A percentile compares a stretch with the other conserved stretches of the same genome.
phyloP scores from a whole-genome alignment of 805 yeast genomes.

The Monosporozyma siamensis region DNA sequence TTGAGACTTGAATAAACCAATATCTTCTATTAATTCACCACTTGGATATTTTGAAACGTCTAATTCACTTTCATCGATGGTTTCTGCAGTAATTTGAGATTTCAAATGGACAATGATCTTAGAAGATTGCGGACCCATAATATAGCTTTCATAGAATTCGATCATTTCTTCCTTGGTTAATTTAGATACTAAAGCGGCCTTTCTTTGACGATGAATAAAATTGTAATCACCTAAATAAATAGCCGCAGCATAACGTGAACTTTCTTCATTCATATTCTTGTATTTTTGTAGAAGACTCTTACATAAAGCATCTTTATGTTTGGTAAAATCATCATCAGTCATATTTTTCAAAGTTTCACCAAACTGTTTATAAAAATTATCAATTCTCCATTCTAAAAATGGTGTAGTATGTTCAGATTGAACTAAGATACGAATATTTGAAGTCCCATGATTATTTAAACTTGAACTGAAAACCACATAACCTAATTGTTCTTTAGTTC shows the following conservation, averaged over 20 bases:
- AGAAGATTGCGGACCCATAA: conserved; percentile 31
- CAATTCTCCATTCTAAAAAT: conserved; percentile 70
- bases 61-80: conserved; percentile 15
- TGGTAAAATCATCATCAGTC: conserved; percentile 54
- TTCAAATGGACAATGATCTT: conserved; percentile 54
- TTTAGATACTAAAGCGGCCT: conserved; percentile 45
- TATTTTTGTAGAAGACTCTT: conserved; percentile 58
- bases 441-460: conserved; percentile 56
- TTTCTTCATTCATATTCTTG: conserved; percentile 75
- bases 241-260: conserved; percentile 50
- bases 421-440: conserved; percentile 52
- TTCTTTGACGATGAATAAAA: conserved; percentile 48
- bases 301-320: conserved; percentile 60
- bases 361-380: conserved; percentile 47
- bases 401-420: conserved; percentile 76
- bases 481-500: conserved; percentile 93
- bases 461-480: conserved; percentile 82
- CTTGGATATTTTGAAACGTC: conserved; percentile 35
- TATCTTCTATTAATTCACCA: conserved; percentile 37
- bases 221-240: conserved; percentile 74
- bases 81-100: conserved; percentile 33
- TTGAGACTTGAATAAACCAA: conserved; percentile 48
- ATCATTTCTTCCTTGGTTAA: conserved; percentile 51
- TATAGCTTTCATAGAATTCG: conserved; percentile 41
- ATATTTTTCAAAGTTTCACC: conserved; percentile 40